Percentiles rank a stretch among this genome's conserved stretches.
These are phyloP conservation scores for Malania oleifera DNA, from an alignment of 164 flowering plant species.

Conservation along the genomic window DNA sequence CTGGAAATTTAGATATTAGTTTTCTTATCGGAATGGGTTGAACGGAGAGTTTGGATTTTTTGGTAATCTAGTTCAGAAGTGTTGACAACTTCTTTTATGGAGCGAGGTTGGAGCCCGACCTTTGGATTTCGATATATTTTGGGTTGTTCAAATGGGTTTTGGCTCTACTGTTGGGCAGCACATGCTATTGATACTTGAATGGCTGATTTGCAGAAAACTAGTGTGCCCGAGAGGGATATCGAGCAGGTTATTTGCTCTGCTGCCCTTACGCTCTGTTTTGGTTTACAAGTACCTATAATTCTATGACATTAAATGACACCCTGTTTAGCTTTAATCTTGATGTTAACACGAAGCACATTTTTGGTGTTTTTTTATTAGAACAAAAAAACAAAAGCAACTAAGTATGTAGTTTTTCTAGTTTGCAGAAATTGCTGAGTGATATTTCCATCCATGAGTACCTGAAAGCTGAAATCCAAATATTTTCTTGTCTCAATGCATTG, in stretches of 20 bases:
- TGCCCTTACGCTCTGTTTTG: background rate
- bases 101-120: constrained; percentile 12
- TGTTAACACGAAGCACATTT: too few relatives aligned
- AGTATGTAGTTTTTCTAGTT: background rate
- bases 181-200: constrained; percentile 49
- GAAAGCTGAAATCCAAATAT: too few relatives aligned
- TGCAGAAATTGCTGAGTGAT: background rate
- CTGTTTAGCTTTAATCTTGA: too few relatives aligned
- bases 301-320: too few relatives aligned
- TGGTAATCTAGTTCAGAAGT: background rate
- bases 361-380: too few relatives aligned
- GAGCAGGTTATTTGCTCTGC: constrained; percentile 54
- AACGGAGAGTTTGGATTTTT: background rate
- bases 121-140: constrained; percentile 1
- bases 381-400: background rate
- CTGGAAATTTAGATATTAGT: constrained; percentile 5
- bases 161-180: constrained; percentile 19
- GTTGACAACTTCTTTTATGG: constrained; percentile 20
- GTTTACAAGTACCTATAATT: background rate
- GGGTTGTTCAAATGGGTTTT: constrained; percentile 46
- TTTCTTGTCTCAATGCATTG: too few relatives aligned
- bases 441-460: background rate
- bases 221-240: constrained; percentile 57
- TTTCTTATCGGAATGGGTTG: background rate
- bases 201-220: constrained; percentile 62